Percentiles rank a stretch among this genome's conserved stretches.
Evolutionary conservation across 2,329 filamentous ascomycete genomes (phyloP).

Genomic region (Curvularia lunata): DNA sequence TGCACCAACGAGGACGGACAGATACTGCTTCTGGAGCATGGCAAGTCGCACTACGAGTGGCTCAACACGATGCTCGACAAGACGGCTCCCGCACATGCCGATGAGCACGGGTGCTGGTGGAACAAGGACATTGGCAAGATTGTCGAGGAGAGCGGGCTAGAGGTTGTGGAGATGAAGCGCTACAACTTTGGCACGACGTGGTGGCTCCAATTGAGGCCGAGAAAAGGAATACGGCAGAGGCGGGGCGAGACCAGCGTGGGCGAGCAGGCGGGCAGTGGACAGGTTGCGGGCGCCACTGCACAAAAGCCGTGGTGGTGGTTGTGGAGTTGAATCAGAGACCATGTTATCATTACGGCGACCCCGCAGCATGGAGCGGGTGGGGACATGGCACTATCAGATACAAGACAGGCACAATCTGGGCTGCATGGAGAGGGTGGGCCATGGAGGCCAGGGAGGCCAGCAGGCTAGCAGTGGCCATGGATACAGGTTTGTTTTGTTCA

Average conservation of each 20-base stretch:
- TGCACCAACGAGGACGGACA: slow-evolving; percentile 52
- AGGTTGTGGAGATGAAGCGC: slow-evolving; percentile 54
- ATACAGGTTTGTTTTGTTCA: slow-evolving; percentile 1
- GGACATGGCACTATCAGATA: slow-evolving; percentile 13
- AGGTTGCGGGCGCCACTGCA: slow-evolving; percentile 25
- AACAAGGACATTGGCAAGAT: slow-evolving; percentile 59
- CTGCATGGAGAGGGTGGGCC: neutral
- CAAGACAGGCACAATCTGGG: neutral
- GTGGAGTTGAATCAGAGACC: slow-evolving; percentile 38
- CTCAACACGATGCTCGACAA: slow-evolving; percentile 56
- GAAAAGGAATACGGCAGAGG: slow-evolving; percentile 38
- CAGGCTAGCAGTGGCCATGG: neutral
- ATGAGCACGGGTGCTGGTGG: slow-evolving; percentile 60
- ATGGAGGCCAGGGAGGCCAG: neutral
- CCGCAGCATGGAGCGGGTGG: slow-evolving; percentile 12
- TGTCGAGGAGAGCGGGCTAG: slow-evolving; percentile 56
- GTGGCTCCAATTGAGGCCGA: slow-evolving; percentile 56
- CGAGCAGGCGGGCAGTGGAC: slow-evolving; percentile 26
- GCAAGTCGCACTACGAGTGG: slow-evolving; percentile 56
- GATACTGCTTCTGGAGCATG: slow-evolving; percentile 59
- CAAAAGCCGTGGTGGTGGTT: slow-evolving; percentile 45
- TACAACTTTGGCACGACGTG: slow-evolving; percentile 59
- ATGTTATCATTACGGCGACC: slow-evolving; percentile 18
- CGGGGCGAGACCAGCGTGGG: slow-evolving; percentile 15
- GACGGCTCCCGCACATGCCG: slow-evolving; percentile 55